Conservation (phyloP, 75 land plant genomes). For the Pinus taeda region DNA sequence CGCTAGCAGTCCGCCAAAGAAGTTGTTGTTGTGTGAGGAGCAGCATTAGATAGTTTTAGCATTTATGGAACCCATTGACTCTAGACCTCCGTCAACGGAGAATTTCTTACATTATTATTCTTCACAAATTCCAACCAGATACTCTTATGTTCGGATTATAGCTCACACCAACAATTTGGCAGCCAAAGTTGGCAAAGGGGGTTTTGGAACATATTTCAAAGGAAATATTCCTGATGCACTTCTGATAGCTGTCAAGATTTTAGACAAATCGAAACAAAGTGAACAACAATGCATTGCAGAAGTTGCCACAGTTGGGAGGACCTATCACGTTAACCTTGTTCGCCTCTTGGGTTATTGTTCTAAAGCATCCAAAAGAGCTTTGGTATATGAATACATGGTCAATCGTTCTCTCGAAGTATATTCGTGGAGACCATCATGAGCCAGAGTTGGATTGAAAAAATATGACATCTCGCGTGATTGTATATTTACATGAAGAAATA, state of each 20-base stretch:
- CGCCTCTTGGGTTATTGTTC: no score
- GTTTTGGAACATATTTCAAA: conserved; percentile 77
- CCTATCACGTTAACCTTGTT: no score
- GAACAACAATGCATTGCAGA: conserved; percentile 2
- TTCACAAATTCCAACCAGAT: no score
- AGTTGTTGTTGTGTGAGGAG: neutral
- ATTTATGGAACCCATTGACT: neutral
- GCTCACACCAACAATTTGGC: neutral
- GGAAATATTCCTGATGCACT: conserved; percentile 55
- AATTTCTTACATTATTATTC: neutral
- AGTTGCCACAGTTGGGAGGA: no score
- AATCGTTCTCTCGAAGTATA: conserved; percentile 12
- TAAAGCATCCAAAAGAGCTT: conserved; percentile 8
- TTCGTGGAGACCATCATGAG: conserved; percentile 1
- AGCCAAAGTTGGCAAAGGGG: conserved; percentile 79
- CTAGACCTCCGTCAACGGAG: neutral
- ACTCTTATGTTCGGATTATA: no score
- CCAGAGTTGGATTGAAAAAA: no score
- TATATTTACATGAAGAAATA: conserved; percentile 8
- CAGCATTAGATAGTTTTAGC: neutral
- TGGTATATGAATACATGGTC: conserved; percentile 29
- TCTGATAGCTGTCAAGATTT: conserved; percentile 67
- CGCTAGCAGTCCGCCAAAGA: neutral
- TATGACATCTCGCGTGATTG: no score
- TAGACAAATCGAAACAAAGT: conserved; percentile 80